Evolutionary conservation across 352 stramenopile species (phyloP).

Genomic region (Globisporangium lucens): DNA sequence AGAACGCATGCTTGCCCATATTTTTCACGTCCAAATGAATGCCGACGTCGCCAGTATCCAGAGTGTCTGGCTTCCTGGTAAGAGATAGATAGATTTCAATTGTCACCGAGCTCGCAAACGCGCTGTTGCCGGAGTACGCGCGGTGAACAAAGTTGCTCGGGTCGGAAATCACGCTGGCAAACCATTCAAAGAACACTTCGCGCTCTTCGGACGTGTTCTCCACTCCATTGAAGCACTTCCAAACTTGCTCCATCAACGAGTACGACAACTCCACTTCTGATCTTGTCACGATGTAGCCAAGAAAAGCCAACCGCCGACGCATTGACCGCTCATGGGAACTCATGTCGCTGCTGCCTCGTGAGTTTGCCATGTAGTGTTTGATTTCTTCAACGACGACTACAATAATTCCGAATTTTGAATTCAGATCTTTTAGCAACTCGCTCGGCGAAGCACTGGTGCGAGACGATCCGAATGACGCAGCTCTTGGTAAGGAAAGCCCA

Average conservation of each 20-base stretch:
- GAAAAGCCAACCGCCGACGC: conserved; percentile 59
- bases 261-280: conserved; percentile 70
- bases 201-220: conserved; percentile 33
- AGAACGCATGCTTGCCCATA: conserved; percentile 56
- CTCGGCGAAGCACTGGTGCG: conserved; percentile 40
- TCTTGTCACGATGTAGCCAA: conserved; percentile 72
- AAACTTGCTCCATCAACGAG: conserved; percentile 55
- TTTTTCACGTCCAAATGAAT: conserved; percentile 48
- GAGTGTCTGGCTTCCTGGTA: conserved; percentile 23
- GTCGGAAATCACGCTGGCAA: conserved; percentile 60
- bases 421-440: conserved; percentile 66
- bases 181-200: conserved; percentile 76
- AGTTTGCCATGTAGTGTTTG: conserved; percentile 32
- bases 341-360: conserved; percentile 1
- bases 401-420: conserved; percentile 59
- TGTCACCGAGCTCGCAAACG: conserved; percentile 48
- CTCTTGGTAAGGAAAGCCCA: conserved; percentile 31
- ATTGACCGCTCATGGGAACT: conserved; percentile 20
- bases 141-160: conserved; percentile 70
- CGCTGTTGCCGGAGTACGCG: conserved; percentile 56
- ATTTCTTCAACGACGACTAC: conserved; percentile 58
- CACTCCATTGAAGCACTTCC: conserved; percentile 44
- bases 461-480: conserved; percentile 19
- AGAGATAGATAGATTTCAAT: conserved; percentile 50
- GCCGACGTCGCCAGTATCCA: conserved; percentile 12